These are phyloP conservation scores for Barbarea vulgaris DNA, from an alignment of 345 rosid genomes.

Conservation along the genomic window DNA sequence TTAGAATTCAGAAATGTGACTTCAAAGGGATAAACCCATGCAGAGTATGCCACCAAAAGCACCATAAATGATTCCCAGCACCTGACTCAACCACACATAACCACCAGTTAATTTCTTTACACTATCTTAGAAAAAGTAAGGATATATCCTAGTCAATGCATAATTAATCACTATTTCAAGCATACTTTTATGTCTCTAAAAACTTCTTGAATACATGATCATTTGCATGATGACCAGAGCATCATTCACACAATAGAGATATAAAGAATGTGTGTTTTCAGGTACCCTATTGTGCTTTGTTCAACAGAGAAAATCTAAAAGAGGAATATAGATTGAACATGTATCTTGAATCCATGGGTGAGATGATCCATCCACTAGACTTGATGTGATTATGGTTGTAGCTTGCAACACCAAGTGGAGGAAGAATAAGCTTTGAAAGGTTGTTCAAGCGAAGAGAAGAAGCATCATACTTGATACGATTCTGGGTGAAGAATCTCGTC, in stretches of 20 bases:
- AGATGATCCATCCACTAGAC: conserved; percentile 63
- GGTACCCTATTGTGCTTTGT: too few relatives aligned
- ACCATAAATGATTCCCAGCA: conserved; percentile 87
- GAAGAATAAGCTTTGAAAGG: conserved; percentile 82
- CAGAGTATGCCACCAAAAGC: conserved; percentile 76
- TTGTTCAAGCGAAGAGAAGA: conserved; percentile 53
- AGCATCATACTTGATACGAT: conserved; percentile 40
- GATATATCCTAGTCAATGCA: background rate
- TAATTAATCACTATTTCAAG: conserved; percentile 1
- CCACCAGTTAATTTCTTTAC: background rate
- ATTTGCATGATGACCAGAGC: background rate
- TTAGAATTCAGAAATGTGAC: conserved; percentile 60
- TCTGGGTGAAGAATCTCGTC: too few relatives aligned
- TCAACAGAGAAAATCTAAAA: background rate
- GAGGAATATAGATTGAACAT: conserved; percentile 49
- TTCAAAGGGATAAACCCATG: conserved; percentile 88
- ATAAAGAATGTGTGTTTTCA: too few relatives aligned
- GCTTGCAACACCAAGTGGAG: conserved; percentile 81
- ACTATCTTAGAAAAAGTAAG: background rate
- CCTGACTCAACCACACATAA: conserved; percentile 48
- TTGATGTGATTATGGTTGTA: conserved; percentile 48
- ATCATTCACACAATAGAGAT: background rate
- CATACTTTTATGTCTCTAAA: background rate
- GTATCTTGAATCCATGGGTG: conserved; percentile 87
- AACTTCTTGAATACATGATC: background rate